Conservation (phyloP, 1,284 basidiomycete species). For the Omphalotus olearius region DNA sequence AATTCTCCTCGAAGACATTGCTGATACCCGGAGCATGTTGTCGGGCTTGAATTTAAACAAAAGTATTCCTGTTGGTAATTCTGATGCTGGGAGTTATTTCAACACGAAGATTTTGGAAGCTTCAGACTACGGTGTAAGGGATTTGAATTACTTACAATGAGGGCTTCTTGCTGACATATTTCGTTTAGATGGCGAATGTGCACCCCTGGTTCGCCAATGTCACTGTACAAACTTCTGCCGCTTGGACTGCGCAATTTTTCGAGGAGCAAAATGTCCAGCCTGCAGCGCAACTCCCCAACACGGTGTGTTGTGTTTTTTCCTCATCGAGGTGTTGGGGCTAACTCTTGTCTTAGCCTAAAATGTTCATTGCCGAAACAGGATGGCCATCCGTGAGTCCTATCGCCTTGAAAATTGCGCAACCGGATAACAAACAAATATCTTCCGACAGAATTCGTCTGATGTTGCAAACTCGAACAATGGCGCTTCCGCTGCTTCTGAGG, state of each 20-base stretch:
- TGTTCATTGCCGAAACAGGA: slow-evolving; percentile 90
- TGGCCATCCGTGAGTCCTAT: slow-evolving; percentile 73
- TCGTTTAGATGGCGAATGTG: slow-evolving; percentile 66
- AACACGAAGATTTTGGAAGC: slow-evolving; percentile 64
- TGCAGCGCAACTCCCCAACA: slow-evolving; percentile 52
- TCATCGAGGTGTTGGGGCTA: background rate
- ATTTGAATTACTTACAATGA: background rate
- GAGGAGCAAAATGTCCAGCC: slow-evolving; percentile 50
- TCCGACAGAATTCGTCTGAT: slow-evolving; percentile 51
- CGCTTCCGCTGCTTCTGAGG: slow-evolving; percentile 60
- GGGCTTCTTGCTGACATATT: background rate
- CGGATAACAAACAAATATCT: background rate
- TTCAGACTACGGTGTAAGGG: slow-evolving; percentile 72
- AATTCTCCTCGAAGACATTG: slow-evolving; percentile 61
- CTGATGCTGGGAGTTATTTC: slow-evolving; percentile 89
- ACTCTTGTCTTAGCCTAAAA: slow-evolving; percentile 42
- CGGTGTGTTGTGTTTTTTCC: slow-evolving; percentile 19
- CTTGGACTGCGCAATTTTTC: slow-evolving; percentile 44
- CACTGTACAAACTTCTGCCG: slow-evolving; percentile 64
- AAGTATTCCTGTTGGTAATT: slow-evolving; percentile 75
- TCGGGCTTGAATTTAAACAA: slow-evolving; percentile 47
- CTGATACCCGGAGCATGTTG: slow-evolving; percentile 58
- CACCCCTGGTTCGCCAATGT: slow-evolving; percentile 85
- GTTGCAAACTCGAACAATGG: slow-evolving; percentile 56
- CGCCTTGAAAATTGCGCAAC: too few species aligned